phyloP scores from a whole-genome alignment of 2,329 filamentous ascomycete genomes.

The Penicillium sp. region DNA sequence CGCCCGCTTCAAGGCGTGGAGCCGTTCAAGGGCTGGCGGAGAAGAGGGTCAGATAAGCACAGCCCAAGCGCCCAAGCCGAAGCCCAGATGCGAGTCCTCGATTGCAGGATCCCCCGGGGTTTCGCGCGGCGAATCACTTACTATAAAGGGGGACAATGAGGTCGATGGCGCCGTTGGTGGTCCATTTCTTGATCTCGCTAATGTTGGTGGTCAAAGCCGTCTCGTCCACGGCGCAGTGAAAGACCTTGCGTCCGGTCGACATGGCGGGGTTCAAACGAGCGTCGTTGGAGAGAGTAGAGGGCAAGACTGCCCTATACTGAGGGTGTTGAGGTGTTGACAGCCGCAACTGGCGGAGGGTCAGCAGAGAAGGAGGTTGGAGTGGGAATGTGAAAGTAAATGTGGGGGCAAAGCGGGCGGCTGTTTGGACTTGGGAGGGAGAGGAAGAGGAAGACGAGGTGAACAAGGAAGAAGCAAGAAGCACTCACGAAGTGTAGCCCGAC shows the following conservation, averaged over 20 bases:
- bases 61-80: too few species aligned
- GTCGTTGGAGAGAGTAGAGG: constrained; percentile 17
- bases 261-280: constrained; percentile 33
- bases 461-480: constrained; percentile 6
- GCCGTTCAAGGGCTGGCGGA: constrained; percentile 49
- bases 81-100: too few species aligned
- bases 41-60: constrained; percentile 14
- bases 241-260: constrained; percentile 50
- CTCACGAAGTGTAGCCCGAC: constrained; percentile 35
- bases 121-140: constrained; percentile 31
- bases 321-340: constrained; percentile 33
- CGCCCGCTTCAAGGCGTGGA: constrained; percentile 50
- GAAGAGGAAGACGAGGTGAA: constrained; percentile 27
- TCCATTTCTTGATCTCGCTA: constrained; percentile 58
- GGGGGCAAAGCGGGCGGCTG: constrained; percentile 28
- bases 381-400: constrained; percentile 12
- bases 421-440: constrained; percentile 36
- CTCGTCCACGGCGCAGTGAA: constrained; percentile 59
- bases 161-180: constrained; percentile 53
- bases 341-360: constrained; percentile 34
- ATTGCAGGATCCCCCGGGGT: not conserved
- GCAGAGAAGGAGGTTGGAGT: constrained; percentile 18
- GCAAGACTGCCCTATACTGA: constrained; percentile 32
- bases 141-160: constrained; percentile 58
- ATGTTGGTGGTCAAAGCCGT: constrained; percentile 57